Evolutionary conservation across 495 filamentous ascomycete genomes (phyloP).

Genomic region (Stereocaulon alpinum): DNA sequence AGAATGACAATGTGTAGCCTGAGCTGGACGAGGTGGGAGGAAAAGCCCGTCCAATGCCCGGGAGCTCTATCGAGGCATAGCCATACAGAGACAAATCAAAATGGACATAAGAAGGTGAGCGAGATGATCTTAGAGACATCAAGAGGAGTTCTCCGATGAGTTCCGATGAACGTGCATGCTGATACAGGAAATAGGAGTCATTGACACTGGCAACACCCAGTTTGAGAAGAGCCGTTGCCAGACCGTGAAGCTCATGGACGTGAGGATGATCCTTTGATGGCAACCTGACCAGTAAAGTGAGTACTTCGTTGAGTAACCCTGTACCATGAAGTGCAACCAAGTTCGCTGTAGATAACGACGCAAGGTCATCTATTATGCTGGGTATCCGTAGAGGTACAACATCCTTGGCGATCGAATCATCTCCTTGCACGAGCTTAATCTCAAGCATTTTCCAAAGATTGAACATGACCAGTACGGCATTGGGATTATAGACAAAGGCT

Average conservation of each 20-base stretch:
- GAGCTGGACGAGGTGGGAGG: slow-evolving; percentile 58
- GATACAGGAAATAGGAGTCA: slow-evolving; percentile 69
- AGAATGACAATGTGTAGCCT: slow-evolving; percentile 82
- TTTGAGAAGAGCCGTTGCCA: slow-evolving; percentile 49
- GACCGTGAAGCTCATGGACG: slow-evolving; percentile 45
- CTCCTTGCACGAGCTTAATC: slow-evolving; percentile 27
- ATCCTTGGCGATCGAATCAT: not conserved
- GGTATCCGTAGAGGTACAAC: slow-evolving; percentile 4
- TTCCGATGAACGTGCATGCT: slow-evolving; percentile 49
- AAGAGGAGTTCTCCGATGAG: slow-evolving; percentile 63
- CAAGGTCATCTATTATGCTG: slow-evolving; percentile 30
- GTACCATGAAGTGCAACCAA: slow-evolving; percentile 66
- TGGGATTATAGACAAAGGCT: slow-evolving; percentile 18
- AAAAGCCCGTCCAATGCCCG: slow-evolving; percentile 70
- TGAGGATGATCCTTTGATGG: slow-evolving; percentile 38
- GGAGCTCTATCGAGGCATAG: slow-evolving; percentile 78
- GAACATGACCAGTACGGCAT: slow-evolving; percentile 19
- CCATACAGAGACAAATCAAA: slow-evolving; percentile 88
- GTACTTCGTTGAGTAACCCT: slow-evolving; percentile 59
- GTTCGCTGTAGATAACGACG: slow-evolving; percentile 58
- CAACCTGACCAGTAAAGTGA: slow-evolving; percentile 56
- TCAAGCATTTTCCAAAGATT: slow-evolving; percentile 21
- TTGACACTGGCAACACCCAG: slow-evolving; percentile 66
- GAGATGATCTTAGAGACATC: slow-evolving; percentile 57
- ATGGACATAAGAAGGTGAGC: slow-evolving; percentile 73